phyloP scores from a whole-genome alignment of 768 basidiomycete species.

The Macrolepiota albuminosa region DNA sequence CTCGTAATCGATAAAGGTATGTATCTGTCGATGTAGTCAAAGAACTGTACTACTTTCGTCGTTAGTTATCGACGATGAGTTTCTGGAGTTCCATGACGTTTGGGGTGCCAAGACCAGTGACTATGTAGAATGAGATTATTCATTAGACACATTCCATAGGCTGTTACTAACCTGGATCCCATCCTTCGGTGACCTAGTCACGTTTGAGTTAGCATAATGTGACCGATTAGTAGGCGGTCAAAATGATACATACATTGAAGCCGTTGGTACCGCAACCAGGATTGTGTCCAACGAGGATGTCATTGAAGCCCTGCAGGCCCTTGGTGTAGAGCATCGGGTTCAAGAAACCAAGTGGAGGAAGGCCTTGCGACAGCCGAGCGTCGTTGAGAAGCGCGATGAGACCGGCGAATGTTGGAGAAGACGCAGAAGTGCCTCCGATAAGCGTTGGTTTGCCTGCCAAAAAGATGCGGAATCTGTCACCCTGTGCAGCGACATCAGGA shows the following conservation, averaged over 20 bases:
- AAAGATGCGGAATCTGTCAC: slow-evolving; percentile 41
- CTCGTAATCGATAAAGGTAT: not conserved
- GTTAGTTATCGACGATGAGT: not conserved
- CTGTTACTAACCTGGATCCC: slow-evolving; percentile 48
- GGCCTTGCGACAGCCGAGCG: slow-evolving; percentile 38
- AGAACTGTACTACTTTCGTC: not conserved
- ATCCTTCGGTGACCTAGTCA: slow-evolving; percentile 41
- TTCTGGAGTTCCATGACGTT: slow-evolving; percentile 45
- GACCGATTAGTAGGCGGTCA: not conserved
- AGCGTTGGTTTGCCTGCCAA: slow-evolving; percentile 28
- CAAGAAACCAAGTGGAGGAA: slow-evolving; percentile 53
- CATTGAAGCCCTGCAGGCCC: slow-evolving; percentile 40
- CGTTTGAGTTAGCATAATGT: slow-evolving; percentile 1
- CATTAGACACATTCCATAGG: not conserved
- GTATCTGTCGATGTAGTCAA: not conserved
- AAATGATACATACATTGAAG: slow-evolving; percentile 43
- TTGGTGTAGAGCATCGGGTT: slow-evolving; percentile 57
- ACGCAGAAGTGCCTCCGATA: slow-evolving; percentile 58
- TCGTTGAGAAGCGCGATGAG: slow-evolving; percentile 63
- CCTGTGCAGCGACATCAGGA: slow-evolving; percentile 65
- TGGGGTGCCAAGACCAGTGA: slow-evolving; percentile 26
- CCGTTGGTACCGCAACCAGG: slow-evolving; percentile 55
- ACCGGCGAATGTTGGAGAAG: slow-evolving; percentile 57
- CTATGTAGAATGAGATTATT: slow-evolving; percentile 7
- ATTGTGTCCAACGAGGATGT: slow-evolving; percentile 52